These are phyloP conservation scores for Aspergillus neoniger DNA, from an alignment of 2,329 filamentous ascomycete genomes.

Conservation along the genomic window DNA sequence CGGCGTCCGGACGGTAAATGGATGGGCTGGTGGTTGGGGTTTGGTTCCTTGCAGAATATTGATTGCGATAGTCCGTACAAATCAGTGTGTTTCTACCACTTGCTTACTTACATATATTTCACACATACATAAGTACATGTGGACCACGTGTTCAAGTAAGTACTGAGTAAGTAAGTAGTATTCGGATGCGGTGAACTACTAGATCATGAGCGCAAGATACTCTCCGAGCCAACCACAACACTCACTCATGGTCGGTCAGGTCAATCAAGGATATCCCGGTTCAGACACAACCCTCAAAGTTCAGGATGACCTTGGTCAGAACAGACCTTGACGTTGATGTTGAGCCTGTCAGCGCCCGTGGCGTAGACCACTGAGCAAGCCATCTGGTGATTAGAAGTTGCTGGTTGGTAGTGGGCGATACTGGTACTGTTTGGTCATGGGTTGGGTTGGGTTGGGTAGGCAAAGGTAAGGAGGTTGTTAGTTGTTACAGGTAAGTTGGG, in stretches of 20 bases:
- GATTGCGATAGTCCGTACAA: background rate
- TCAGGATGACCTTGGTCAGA: background rate
- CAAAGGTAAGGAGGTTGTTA: background rate
- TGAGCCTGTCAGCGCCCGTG: background rate
- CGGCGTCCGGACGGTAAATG: constrained; percentile 1
- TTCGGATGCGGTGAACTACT: background rate
- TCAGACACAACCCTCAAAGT: background rate
- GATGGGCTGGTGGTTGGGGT: background rate
- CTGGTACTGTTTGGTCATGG: background rate
- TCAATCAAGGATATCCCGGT: background rate
- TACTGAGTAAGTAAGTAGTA: background rate
- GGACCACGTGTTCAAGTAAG: background rate
- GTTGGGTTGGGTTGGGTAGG: background rate
- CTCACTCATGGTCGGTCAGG: background rate
- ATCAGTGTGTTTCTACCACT: too few relatives aligned
- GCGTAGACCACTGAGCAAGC: background rate
- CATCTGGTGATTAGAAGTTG: background rate
- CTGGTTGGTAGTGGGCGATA: background rate
- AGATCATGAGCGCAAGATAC: background rate
- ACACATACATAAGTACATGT: background rate
- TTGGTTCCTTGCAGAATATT: background rate
- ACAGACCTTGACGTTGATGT: background rate
- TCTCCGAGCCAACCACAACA: background rate
- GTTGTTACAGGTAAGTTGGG: too few relatives aligned
- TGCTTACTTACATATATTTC: background rate